These are phyloP conservation scores for Ustilago xerochloae DNA, from an alignment of 1,284 basidiomycete genomes.

Conservation along the genomic window DNA sequence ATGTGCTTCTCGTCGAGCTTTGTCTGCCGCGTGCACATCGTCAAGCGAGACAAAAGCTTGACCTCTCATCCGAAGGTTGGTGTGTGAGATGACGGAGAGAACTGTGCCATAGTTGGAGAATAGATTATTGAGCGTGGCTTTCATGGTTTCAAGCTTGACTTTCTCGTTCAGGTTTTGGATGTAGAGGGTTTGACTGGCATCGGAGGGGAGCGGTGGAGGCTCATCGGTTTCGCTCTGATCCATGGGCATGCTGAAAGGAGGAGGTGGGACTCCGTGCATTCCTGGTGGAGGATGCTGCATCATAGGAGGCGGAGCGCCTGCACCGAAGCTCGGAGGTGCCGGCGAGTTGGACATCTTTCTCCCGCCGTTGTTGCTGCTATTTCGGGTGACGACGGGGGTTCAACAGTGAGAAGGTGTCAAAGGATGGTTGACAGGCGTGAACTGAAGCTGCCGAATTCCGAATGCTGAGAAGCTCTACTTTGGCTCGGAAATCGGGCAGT, in stretches of 20 bases:
- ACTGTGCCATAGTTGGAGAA: constrained; percentile 95
- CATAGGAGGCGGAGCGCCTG: constrained; percentile 3
- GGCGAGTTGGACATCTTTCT: constrained; percentile 24
- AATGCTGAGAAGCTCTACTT: neutral
- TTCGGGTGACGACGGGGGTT: neutral
- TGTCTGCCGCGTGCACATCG: constrained; percentile 81
- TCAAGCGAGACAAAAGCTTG: constrained; percentile 97
- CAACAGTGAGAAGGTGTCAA: neutral
- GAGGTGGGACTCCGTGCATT: constrained; percentile 18
- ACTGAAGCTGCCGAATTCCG: constrained; percentile 10
- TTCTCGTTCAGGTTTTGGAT: constrained; percentile 98
- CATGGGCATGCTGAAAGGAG: constrained; percentile 22
- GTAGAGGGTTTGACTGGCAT: constrained; percentile 81
- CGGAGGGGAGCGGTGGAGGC: constrained; percentile 25
- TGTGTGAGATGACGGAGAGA: constrained; percentile 89
- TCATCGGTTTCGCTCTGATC: constrained; percentile 22
- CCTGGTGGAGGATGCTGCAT: constrained; percentile 24
- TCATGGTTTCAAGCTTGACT: constrained; percentile 86
- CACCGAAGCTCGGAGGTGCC: constrained; percentile 18
- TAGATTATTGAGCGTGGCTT: constrained; percentile 84
- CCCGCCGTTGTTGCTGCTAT: neutral
- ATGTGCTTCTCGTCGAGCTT: constrained; percentile 89
- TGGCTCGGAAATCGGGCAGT: constrained; percentile 17
- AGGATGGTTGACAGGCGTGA: neutral
- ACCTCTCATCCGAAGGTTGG: constrained; percentile 94